These are phyloP conservation scores for Mucuna pruriens DNA, from an alignment of 306 rosid species.

Conservation along the genomic window DNA sequence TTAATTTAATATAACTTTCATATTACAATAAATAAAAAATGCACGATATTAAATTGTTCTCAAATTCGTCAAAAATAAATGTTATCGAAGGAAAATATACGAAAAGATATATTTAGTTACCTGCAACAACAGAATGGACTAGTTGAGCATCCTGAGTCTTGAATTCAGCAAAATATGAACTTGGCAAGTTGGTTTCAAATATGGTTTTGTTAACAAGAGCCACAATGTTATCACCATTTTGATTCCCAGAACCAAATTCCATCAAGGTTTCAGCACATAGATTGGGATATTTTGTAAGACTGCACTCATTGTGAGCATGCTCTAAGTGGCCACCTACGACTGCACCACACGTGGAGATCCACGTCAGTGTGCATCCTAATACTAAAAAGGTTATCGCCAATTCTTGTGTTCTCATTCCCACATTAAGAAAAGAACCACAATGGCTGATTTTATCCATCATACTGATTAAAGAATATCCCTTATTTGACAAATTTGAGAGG, in stretches of 20 bases:
- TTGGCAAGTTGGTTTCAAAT: conserved; percentile 44
- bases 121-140: conserved; percentile 35
- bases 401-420: conserved; percentile 1
- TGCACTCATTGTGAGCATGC: conserved; percentile 36
- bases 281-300: conserved; percentile 47
- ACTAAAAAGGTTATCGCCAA: conserved; percentile 26
- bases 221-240: conserved; percentile 33
- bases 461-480: background rate
- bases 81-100: too few relatives aligned
- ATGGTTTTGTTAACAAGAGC: conserved; percentile 49
- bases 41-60: background rate
- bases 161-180: conserved; percentile 29
- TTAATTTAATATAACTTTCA: background rate
- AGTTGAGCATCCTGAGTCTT: conserved; percentile 12
- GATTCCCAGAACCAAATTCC: conserved; percentile 34
- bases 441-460: background rate
- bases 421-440: background rate
- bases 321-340: background rate
- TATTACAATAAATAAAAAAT: background rate
- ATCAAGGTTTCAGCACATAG: conserved; percentile 50
- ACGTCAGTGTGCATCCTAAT: conserved; percentile 12
- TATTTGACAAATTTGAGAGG: background rate
- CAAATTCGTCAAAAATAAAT: too few relatives aligned
- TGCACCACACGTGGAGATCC: conserved; percentile 29
- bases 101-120: background rate